A percentile compares a stretch with the other conserved stretches of the same genome.
Conservation (phyloP, 2,329 filamentous ascomycete species). For the Daldinia eschscholtzii region DNA sequence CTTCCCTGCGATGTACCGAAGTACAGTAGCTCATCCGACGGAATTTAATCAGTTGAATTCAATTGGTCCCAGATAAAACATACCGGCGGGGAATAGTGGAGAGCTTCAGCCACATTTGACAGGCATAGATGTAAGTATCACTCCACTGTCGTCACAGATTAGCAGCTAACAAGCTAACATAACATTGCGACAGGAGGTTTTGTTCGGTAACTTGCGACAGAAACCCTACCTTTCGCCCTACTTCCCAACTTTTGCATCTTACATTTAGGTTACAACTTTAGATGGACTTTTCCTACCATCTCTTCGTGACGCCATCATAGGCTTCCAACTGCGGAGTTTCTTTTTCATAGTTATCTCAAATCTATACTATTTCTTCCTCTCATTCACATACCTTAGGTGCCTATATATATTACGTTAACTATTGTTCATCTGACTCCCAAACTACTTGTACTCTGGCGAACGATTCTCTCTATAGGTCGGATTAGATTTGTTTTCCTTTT, state of each 20-base stretch:
- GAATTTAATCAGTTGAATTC: slow-evolving; percentile 20
- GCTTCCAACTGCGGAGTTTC: slow-evolving; percentile 26
- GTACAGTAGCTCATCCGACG: neutral
- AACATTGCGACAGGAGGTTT: slow-evolving; percentile 25
- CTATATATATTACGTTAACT: neutral
- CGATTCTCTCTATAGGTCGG: slow-evolving; percentile 21
- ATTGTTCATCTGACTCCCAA: neutral
- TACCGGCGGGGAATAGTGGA: slow-evolving; percentile 24
- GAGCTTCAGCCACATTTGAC: slow-evolving; percentile 40
- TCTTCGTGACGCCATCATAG: slow-evolving; percentile 39
- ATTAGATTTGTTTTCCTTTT: slow-evolving; percentile 19
- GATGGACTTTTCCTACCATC: slow-evolving; percentile 29
- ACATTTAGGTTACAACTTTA: slow-evolving; percentile 19
- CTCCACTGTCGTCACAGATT: slow-evolving; percentile 37
- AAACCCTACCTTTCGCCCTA: slow-evolving; percentile 25
- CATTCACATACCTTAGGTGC: slow-evolving; percentile 36
- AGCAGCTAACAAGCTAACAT: slow-evolving; percentile 2
- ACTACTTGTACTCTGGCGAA: neutral
- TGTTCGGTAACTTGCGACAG: slow-evolving; percentile 22
- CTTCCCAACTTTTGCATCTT: neutral
- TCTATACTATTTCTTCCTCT: slow-evolving; percentile 35
- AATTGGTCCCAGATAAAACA: slow-evolving; percentile 22
- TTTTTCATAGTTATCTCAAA: slow-evolving; percentile 22
- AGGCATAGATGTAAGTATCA: slow-evolving; percentile 17
- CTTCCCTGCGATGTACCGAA: neutral